Evolutionary conservation across 106 monocot species (phyloP), one percentile per base, ranked within the genome.

Genomic region (Apostasia shenzhenica): DNA sequence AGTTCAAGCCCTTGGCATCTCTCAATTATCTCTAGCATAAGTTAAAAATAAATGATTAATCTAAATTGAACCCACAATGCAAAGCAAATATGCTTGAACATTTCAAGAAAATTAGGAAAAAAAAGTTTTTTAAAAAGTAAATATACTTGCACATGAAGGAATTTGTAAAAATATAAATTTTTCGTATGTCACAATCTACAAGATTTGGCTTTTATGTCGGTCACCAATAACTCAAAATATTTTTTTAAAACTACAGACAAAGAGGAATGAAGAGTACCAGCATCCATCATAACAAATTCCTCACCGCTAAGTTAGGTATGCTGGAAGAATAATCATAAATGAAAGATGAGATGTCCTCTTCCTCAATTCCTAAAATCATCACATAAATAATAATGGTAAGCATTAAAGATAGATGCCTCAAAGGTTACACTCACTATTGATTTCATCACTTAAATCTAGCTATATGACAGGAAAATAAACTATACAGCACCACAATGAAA

Each of bases 261-360:
- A 41, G 55, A 77, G 26, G 57, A 49, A 76, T 63, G 51, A 78
- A 55, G 49, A 76, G 70, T 73, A 78, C 76, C 80, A 80, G 73
- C 51, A 78, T 62, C 46, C 50, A 75, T 80, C 65, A 75, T 73
- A 66, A 78, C 67, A 76, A 78, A 70, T 79, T 79, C 72, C 89
- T 87, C 79, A 94, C 94, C 94, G 54, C 71, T 84, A 85, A 76
- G 79, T 90, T 81, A 59, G 94, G 90, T 70, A 94, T 53, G 74
- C 74, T 83, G 61, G 78, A 67, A 52, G 75, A 69, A 73, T 91
- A 94, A 63, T 88, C 81, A 68, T 73, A 94, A 55, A 94, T 83
- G 48, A 91, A 69, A 13, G 66, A 70, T 53, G 94, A 87, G 53
- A 83, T 72, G 14, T 81, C 59, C 54, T 75, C 72, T 62, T 70